These are phyloP conservation scores for Cercophora sp. DNA, from an alignment of 495 filamentous ascomycete genomes.

Conservation along the genomic window DNA sequence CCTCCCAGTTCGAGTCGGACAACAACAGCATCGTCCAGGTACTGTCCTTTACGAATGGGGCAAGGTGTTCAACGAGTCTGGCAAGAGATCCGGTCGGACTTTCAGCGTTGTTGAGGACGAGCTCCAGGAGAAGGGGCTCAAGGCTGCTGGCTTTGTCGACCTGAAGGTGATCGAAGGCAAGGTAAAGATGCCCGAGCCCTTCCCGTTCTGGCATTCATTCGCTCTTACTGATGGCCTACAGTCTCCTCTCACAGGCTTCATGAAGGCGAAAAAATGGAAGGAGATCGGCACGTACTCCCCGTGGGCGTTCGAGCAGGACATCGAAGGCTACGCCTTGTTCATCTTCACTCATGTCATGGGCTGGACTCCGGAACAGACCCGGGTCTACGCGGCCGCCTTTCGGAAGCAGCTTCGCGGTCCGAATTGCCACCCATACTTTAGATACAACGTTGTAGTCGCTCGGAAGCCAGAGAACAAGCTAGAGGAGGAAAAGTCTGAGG, in stretches of 20 bases:
- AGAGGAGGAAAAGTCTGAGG: neutral
- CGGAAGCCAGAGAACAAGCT: neutral
- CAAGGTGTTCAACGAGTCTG: slow-evolving; percentile 25
- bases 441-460: neutral
- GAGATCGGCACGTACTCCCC: slow-evolving; percentile 38
- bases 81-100: slow-evolving; percentile 14
- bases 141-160: slow-evolving; percentile 55
- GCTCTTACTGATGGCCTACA: neutral
- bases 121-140: slow-evolving; percentile 51
- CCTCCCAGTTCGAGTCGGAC: slow-evolving; percentile 18
- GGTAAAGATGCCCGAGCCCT: neutral
- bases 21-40: slow-evolving; percentile 23
- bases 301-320: neutral
- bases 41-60: slow-evolving; percentile 33
- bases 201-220: neutral
- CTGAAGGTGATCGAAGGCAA: slow-evolving; percentile 20
- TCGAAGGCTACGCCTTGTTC: slow-evolving; percentile 10
- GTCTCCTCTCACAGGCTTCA: slow-evolving; percentile 29
- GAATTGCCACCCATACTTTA: slow-evolving; percentile 1
- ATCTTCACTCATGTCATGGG: neutral
- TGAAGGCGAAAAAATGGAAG: slow-evolving; percentile 41
- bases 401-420: neutral
- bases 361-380: slow-evolving; percentile 1
- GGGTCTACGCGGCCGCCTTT: neutral
- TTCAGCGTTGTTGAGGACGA: slow-evolving; percentile 21